Base-by-base conservation (phyloP, 208 protist genomes). In the Trypanosoma avium region DNA sequence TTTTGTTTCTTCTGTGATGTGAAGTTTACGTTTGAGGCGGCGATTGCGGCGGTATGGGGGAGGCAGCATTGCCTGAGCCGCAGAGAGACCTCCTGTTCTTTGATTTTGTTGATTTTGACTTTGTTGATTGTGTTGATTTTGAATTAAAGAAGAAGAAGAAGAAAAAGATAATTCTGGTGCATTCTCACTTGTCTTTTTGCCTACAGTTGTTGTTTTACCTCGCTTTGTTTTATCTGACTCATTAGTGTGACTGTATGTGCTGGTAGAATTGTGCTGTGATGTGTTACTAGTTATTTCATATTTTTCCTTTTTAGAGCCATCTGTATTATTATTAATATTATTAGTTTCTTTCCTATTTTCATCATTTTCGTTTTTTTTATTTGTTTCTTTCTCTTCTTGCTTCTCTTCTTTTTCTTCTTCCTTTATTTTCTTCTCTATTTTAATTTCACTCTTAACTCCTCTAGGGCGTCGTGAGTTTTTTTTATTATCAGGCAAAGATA, bases 21-120 rank as follows among this genome's bases (percentile, higher is more conserved):
- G 48, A 17, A 73, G 45, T 45, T 79, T 77, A 12, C 81, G 68
- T 33, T 70, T 70, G 10, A 76, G 75, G 21, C 81, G 80, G 0
- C 81, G 84, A 46, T 56, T 71, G 21, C 79, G 77, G n/a, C 84
- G 67, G 24, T 79, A 91, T 21, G 79, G 35, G 30, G 81, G 84
- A 1, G 84, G 84, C 10, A 48, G 76, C 76, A 76, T 86, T 56
- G 57, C 62, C 40, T 66, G 59, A 30, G 81, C 78, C 0, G 73
- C 79, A 15, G 84, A 69, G 26, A 88, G 68, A 4, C 59, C 73
- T 15, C 73, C 70, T 47, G 83, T 63, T 46, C 62, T 26, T 42
- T 43, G 45, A 43, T 50, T 12, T 62, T 33, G 35, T 53, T 35
- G 38, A 15, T 53, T 30, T 36, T 47, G 21, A 22, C 30, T 0